Evolutionary conservation across 2,329 filamentous ascomycete species (phyloP).

Genomic region (Xylaria sp.): DNA sequence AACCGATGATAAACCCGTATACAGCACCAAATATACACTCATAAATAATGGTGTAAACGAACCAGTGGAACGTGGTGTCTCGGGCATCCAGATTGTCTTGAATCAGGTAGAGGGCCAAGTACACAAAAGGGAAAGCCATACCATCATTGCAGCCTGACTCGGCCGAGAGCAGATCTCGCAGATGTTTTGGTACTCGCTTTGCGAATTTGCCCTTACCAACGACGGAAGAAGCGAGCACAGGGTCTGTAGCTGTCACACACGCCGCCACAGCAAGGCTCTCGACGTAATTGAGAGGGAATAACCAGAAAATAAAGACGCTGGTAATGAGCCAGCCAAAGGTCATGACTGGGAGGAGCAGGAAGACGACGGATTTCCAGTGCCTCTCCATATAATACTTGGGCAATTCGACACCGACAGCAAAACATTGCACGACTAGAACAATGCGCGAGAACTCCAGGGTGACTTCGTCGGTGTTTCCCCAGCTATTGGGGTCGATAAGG

Average conservation of each 20-base stretch:
- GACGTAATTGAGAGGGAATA: constrained; percentile 86
- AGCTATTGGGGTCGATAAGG: constrained; percentile 78
- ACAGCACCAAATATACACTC: constrained; percentile 94
- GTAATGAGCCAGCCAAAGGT: constrained; percentile 94
- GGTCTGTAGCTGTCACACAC: constrained; percentile 97
- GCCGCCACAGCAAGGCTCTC: constrained; percentile 88
- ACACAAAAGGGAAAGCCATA: constrained; percentile 99
- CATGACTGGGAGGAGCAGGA: constrained; percentile 95
- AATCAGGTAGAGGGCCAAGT: constrained; percentile 90
- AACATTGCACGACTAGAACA: constrained; percentile 91
- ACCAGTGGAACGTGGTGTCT: constrained; percentile 84
- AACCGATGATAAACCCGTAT: constrained; percentile 88
- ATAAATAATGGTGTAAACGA: constrained; percentile 90
- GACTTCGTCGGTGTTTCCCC: constrained; percentile 87
- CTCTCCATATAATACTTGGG: constrained; percentile 97
- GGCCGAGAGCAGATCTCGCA: constrained; percentile 92
- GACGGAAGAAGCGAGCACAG: constrained; percentile 95
- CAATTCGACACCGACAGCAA: constrained; percentile 90
- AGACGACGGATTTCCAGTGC: constrained; percentile 92
- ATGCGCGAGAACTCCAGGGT: constrained; percentile 91
- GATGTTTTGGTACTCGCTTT: constrained; percentile 95
- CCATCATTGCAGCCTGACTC: constrained; percentile 99
- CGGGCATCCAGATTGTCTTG: constrained; percentile 77
- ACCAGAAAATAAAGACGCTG: constrained; percentile 94
- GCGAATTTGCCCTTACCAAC: constrained; percentile 99